These are phyloP conservation scores for Clarkia xantiana DNA, from an alignment of 345 rosid species.

Conservation along the genomic window DNA sequence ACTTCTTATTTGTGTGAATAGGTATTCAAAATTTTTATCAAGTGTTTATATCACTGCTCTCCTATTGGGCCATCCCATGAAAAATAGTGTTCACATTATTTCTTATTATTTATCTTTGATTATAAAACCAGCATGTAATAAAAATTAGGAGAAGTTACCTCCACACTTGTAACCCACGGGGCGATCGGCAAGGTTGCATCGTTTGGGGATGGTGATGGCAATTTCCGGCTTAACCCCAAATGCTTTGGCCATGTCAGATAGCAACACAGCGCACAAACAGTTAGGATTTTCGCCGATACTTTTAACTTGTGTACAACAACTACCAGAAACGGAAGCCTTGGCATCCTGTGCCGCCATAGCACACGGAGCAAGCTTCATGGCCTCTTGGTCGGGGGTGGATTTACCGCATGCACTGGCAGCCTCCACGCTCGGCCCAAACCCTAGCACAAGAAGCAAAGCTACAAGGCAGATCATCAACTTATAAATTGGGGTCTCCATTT, in stretches of 20 bases:
- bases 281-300: conserved; percentile 51
- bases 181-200: conserved; percentile 62
- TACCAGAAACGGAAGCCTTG: conserved; percentile 37
- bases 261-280: conserved; percentile 79
- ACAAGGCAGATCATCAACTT: conserved; percentile 12
- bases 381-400: conserved; percentile 59
- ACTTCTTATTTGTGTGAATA: too few relatives aligned
- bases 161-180: conserved; percentile 85
- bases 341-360: conserved; percentile 45
- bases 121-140: not conserved
- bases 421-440: conserved; percentile 20
- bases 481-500: conserved; percentile 19
- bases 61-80: too few relatives aligned
- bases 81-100: too few relatives aligned
- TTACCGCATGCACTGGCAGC: conserved; percentile 75
- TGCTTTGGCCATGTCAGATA: conserved; percentile 53
- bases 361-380: conserved; percentile 72
- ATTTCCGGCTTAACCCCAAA: conserved; percentile 56
- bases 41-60: too few relatives aligned
- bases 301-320: conserved; percentile 56
- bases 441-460: conserved; percentile 1
- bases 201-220: conserved; percentile 76
- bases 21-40: too few relatives aligned
- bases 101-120: too few relatives aligned
- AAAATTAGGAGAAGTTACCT: conserved; percentile 19